Percentiles rank a stretch among this genome's conserved stretches.
Conservation (phyloP, 805 yeast species). For the Monosporozyma unispora region DNA sequence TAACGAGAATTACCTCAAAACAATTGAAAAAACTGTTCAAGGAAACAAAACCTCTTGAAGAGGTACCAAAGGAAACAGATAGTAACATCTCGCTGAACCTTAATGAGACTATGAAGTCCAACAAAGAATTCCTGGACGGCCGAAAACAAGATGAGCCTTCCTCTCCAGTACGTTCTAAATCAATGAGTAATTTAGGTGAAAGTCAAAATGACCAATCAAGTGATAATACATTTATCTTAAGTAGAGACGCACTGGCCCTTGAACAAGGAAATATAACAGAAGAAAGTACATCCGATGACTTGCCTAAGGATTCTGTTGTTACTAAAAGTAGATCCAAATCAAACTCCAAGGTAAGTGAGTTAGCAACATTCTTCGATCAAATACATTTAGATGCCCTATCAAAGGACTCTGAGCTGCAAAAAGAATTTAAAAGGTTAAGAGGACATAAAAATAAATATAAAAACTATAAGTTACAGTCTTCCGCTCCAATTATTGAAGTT, state of each 20-base stretch:
- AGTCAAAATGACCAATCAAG: no score
- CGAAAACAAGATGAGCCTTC: background rate
- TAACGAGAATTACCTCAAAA: constrained; percentile 79
- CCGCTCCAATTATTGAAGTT: constrained; percentile 85
- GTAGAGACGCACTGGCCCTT: no score
- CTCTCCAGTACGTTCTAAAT: background rate
- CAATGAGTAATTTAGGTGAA: background rate
- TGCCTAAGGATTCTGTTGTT: background rate
- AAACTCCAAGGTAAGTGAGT: constrained; percentile 43
- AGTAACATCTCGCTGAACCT: background rate
- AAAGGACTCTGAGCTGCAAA: constrained; percentile 75
- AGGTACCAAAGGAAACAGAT: constrained; percentile 1
- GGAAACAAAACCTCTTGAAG: background rate
- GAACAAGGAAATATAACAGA: background rate
- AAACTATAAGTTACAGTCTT: constrained; percentile 61
- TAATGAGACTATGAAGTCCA: background rate
- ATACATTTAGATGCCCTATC: constrained; percentile 76
- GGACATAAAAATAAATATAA: constrained; percentile 50
- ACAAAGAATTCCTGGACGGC: background rate
- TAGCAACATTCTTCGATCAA: constrained; percentile 61
- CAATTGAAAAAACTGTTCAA: constrained; percentile 66
- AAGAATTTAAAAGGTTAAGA: constrained; percentile 68
- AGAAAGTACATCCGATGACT: background rate
- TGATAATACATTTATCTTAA: no score
- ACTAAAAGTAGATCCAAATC: background rate